These are phyloP conservation scores for Salix dunnii DNA, from an alignment of 345 rosid genomes.

Conservation along the genomic window DNA sequence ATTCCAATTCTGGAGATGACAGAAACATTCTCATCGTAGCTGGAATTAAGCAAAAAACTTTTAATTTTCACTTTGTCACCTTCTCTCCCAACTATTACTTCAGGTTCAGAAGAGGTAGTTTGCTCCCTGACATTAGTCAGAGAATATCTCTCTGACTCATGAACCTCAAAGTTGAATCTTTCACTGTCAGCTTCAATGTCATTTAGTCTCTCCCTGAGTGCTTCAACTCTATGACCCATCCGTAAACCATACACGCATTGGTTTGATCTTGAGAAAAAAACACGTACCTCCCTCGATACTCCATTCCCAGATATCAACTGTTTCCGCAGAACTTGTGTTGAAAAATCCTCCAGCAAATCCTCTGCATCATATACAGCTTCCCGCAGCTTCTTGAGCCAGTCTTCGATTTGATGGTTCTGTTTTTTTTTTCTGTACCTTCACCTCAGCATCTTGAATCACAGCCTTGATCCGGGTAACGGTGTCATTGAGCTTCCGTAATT, in stretches of 20 bases:
- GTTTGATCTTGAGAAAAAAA: constrained; percentile 5
- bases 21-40: constrained; percentile 1
- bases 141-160: not conserved
- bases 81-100: constrained; percentile 10
- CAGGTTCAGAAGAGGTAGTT: constrained; percentile 1
- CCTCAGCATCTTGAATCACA: not conserved
- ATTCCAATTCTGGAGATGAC: no score
- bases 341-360: constrained; percentile 34
- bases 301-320: not conserved
- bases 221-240: constrained; percentile 11
- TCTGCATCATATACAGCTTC: constrained; percentile 32
- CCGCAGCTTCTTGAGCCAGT: constrained; percentile 27
- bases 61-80: constrained; percentile 9
- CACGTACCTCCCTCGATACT: not conserved
- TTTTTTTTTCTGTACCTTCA: not conserved
- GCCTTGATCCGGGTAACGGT: no score
- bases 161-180: not conserved
- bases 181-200: constrained; percentile 2
- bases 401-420: not conserved
- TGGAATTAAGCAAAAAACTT: not conserved
- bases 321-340: constrained; percentile 2
- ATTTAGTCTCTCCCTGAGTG: constrained; percentile 17
- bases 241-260: constrained; percentile 1
- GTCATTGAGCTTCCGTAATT: no score
- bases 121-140: not conserved